Percentiles rank a stretch among this genome's conserved stretches.
Evolutionary conservation across 257 asterid genomes (phyloP).

Genomic region (Primulina huaijiensis): DNA sequence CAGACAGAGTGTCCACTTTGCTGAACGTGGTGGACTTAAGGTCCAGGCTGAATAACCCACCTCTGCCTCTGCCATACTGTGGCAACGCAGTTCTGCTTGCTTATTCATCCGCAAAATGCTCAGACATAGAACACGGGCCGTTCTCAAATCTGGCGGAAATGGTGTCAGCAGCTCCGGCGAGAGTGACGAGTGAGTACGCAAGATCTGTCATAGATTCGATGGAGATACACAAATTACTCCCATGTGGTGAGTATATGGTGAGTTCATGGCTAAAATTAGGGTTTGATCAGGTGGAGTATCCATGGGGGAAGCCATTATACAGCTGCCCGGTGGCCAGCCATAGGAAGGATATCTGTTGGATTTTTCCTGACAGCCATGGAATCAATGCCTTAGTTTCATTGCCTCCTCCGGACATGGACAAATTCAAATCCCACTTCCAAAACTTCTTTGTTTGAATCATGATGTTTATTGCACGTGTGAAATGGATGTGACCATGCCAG

Average conservation of each 20-base stretch:
- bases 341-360: constrained; percentile 45
- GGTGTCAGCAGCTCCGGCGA: constrained; percentile 42
- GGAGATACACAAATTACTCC: constrained; percentile 63
- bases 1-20: constrained; percentile 34
- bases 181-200: constrained; percentile 61
- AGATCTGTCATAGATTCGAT: constrained; percentile 65
- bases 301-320: constrained; percentile 72
- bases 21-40: constrained; percentile 59
- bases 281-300: constrained; percentile 49
- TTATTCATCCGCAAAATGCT: constrained; percentile 40
- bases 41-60: constrained; percentile 46
- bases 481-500: constrained; percentile 16
- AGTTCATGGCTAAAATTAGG: constrained; percentile 78
- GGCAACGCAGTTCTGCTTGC: constrained; percentile 64
- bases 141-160: constrained; percentile 41
- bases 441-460: constrained; percentile 1
- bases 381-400: constrained; percentile 44
- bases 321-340: constrained; percentile 57
- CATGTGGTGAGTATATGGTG: constrained; percentile 68
- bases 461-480: background rate
- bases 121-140: constrained; percentile 34
- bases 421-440: constrained; percentile 31
- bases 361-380: constrained; percentile 40
- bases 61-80: constrained; percentile 46
- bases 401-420: constrained; percentile 44